Evolutionary conservation across 1,284 basidiomycete genomes (phyloP).

Genomic region (Ceratobasidium sp.): DNA sequence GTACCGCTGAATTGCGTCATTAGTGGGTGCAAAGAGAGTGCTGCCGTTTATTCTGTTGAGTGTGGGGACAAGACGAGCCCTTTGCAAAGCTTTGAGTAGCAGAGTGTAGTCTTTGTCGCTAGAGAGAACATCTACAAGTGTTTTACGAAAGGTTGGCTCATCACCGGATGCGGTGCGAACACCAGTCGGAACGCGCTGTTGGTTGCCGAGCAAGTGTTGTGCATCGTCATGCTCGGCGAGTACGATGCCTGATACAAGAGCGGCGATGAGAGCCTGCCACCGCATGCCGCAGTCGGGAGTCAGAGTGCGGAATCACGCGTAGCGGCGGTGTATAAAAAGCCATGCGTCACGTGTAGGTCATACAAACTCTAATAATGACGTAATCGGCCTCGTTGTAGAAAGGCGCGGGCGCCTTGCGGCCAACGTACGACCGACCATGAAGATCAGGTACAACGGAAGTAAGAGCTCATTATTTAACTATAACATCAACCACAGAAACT

Average conservation of each 20-base stretch:
- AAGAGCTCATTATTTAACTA: too few species aligned
- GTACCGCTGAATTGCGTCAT: constrained; percentile 82
- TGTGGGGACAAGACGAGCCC: constrained; percentile 89
- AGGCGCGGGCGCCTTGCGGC: too few species aligned
- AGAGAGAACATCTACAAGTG: constrained; percentile 84
- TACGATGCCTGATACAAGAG: constrained; percentile 7
- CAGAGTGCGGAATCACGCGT: not conserved
- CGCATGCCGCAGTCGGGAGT: constrained; percentile 34
- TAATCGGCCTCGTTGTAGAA: not conserved
- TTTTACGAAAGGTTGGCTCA: constrained; percentile 54
- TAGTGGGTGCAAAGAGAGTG: constrained; percentile 96
- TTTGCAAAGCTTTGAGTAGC: constrained; percentile 85
- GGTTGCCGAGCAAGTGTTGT: not conserved
- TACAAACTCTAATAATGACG: not conserved
- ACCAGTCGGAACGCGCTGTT: not conserved
- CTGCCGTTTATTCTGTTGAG: constrained; percentile 86
- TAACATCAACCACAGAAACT: too few species aligned
- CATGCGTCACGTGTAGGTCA: constrained; percentile 39
- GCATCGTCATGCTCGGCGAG: constrained; percentile 6
- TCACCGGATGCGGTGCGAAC: constrained; percentile 14
- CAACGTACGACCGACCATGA: too few species aligned
- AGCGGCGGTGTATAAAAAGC: constrained; percentile 13
- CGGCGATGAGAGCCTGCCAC: constrained; percentile 21
- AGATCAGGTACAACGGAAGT: too few species aligned
- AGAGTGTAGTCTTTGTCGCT: constrained; percentile 83